Evolutionary conservation across 768 basidiomycete genomes (phyloP).

Genomic region (Naganishia kalamii): DNA sequence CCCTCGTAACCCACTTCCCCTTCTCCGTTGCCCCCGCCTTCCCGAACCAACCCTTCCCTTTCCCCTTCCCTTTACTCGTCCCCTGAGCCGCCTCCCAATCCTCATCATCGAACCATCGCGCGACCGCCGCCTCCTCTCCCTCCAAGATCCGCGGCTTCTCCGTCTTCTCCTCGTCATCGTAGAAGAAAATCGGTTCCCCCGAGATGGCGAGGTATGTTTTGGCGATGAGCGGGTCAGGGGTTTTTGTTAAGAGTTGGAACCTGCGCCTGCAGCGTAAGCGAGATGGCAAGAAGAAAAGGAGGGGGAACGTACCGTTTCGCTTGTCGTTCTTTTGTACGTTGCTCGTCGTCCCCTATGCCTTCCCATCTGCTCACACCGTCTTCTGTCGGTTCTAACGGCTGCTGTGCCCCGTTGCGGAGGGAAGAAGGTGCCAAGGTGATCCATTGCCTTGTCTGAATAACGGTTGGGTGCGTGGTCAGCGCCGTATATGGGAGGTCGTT

Average conservation of each 20-base stretch:
- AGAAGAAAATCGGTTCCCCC: neutral
- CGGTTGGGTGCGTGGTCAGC: constrained; percentile 33
- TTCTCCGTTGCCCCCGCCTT: neutral
- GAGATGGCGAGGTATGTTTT: constrained; percentile 21
- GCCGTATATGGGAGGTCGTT: constrained; percentile 37
- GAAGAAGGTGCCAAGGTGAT: constrained; percentile 4
- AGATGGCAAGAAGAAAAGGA: neutral
- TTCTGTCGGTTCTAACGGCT: neutral
- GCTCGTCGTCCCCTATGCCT: constrained; percentile 20
- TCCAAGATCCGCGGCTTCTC: neutral
- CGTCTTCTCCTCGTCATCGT: neutral
- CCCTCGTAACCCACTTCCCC: neutral
- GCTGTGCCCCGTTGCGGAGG: neutral
- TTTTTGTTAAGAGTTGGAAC: constrained; percentile 44
- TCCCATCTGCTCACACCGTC: neutral
- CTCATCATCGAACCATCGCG: neutral
- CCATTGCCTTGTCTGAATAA: constrained; percentile 37
- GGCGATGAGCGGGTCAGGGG: constrained; percentile 31
- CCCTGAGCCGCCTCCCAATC: neutral
- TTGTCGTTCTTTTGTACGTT: constrained; percentile 25
- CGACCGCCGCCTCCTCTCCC: neutral
- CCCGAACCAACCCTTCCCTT: neutral
- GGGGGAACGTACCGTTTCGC: constrained; percentile 27
- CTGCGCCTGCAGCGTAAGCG: neutral
- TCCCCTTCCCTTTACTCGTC: neutral